Evolutionary conservation across 106 monocot genomes (phyloP), one percentile per base, ranked within the genome.

Genomic region (Chionographis japonica): DNA sequence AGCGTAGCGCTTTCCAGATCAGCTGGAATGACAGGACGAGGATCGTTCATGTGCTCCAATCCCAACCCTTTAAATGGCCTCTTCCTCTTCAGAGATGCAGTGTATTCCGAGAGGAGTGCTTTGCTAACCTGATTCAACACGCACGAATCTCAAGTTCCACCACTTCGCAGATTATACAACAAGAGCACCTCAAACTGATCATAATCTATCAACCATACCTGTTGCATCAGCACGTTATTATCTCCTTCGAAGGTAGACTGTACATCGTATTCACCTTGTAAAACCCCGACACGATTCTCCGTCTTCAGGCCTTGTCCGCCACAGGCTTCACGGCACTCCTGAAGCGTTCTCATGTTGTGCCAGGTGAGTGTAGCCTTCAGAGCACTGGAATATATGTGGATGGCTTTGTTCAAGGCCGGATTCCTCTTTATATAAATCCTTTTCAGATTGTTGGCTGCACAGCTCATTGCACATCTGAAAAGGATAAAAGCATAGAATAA

Each of bases 261-360:
- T 9, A 98, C 97, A 71, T 98, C 97, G 71, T 37, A 98, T 81
- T 98, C 97, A 56, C 87, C 79, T 79, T 89, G 92, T 12, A 90
- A 72, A 63, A 90, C 17, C 13, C 92, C 97, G 59, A 93, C 54
- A 12, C 84, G 89, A 68, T 98, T 98, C 62, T 98, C 92, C 52
- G 92, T 87, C 68, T 90, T 98, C n/a, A 98, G 49, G 17, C 97
- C 97, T 85, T 98, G 97, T n/a, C 97, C 97, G 9, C 97, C 92
- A 78, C 92, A 92, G 50, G 97, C 90, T 74, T 98, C 97, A 63
- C 97, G 92, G 46, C 97, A 98, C 71, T 98, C 92, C 92, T 92
- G 97, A 54, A 98, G 85, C 17, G 85, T 87, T 60, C 63, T 93
- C 97, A 98, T 90, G 83, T 92, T 98, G 39, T 98, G 89, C 97